These are phyloP conservation scores for Globisporangium paddicum DNA, from an alignment of 352 stramenopile genomes.

Conservation along the genomic window DNA sequence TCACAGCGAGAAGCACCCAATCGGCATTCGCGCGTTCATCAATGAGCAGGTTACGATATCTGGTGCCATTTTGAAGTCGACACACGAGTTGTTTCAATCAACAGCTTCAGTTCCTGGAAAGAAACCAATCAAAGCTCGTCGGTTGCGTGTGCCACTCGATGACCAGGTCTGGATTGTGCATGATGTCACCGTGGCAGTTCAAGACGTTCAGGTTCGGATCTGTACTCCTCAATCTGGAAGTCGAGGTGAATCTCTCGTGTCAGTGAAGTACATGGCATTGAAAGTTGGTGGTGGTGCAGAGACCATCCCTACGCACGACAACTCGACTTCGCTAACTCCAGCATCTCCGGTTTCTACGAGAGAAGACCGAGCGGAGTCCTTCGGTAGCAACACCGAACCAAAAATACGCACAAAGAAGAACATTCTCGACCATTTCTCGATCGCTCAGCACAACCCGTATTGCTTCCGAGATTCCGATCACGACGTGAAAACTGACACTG, in stretches of 20 bases:
- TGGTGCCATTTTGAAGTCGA: constrained; percentile 29
- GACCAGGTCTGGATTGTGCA: constrained; percentile 35
- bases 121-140: constrained; percentile 10
- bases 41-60: constrained; percentile 52
- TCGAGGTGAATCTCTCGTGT: constrained; percentile 57
- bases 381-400: constrained; percentile 8
- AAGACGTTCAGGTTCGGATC: constrained; percentile 58
- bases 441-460: constrained; percentile 71
- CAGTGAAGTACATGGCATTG: constrained; percentile 44
- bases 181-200: constrained; percentile 38
- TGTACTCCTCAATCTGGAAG: constrained; percentile 63
- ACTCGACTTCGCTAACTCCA: constrained; percentile 2
- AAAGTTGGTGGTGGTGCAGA: constrained; percentile 41
- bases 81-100: constrained; percentile 24
- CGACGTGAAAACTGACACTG: neutral
- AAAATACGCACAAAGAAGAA: constrained; percentile 35
- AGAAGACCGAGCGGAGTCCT: neutral
- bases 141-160: constrained; percentile 20
- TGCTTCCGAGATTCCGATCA: constrained; percentile 52
- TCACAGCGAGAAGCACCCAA: constrained; percentile 55
- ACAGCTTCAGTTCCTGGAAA: neutral
- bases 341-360: neutral
- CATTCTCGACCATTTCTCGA: constrained; percentile 72
- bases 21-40: constrained; percentile 65
- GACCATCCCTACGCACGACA: constrained; percentile 22